A percentile compares a stretch with the other conserved stretches of the same genome.
These are phyloP conservation scores for Acacia pycnantha DNA, from an alignment of 331 rosid species.

Conservation along the genomic window DNA sequence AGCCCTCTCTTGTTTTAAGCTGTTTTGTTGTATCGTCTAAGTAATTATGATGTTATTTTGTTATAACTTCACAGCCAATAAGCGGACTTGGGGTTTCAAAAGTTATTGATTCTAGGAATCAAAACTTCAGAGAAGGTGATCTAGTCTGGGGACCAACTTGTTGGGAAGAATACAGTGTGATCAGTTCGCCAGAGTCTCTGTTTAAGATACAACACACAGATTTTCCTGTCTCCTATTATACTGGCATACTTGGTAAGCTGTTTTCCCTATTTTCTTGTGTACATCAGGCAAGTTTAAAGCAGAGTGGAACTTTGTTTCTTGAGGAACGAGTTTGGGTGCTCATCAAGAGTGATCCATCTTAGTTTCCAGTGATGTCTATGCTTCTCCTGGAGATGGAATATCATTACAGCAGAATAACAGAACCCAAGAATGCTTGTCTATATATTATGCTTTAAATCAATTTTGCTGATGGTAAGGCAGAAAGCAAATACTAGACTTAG, in stretches of 20 bases:
- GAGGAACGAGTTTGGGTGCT: too few relatives aligned
- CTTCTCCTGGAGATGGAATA: too few relatives aligned
- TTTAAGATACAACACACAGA: conserved; percentile 5
- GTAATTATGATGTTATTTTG: background rate
- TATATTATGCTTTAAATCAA: too few relatives aligned
- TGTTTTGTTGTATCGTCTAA: background rate
- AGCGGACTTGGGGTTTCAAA: conserved; percentile 28
- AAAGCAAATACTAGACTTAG: too few relatives aligned
- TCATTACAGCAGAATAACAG: too few relatives aligned
- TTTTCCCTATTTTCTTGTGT: background rate
- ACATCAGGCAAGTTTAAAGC: too few relatives aligned
- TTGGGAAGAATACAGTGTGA: conserved; percentile 36
- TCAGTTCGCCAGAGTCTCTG: background rate
- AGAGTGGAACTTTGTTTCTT: too few relatives aligned
- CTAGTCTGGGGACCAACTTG: conserved; percentile 24
- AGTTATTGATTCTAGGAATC: conserved; percentile 27
- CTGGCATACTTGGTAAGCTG: background rate
- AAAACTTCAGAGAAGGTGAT: conserved; percentile 29
- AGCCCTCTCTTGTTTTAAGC: too few relatives aligned
- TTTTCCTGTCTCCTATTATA: background rate
- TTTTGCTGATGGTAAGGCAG: too few relatives aligned
- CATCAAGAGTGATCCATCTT: too few relatives aligned
- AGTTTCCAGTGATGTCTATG: too few relatives aligned
- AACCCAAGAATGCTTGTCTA: too few relatives aligned
- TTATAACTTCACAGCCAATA: conserved; percentile 18